Base-by-base conservation (phyloP, 176 grass and related monocot species). In the Oropetium thomaeum region DNA sequence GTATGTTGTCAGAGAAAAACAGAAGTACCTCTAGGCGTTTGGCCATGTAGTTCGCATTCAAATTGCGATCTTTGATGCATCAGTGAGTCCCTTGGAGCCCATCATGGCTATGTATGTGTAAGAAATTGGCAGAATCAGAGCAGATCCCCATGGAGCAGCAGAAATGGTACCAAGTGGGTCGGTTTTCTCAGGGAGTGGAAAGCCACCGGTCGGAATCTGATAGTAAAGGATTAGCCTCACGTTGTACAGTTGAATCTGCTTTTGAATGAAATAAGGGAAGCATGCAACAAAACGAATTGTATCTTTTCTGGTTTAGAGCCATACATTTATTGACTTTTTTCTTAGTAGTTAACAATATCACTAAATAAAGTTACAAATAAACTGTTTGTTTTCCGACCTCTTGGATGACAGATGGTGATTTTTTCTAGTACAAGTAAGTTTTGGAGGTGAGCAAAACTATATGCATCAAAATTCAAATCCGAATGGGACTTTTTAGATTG, bases 71-170 rank as follows among this genome's bases (percentile, higher is more conserved):
- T 99, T 99, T 69, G 96, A 99, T 77, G 96, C 96, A 22, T 99
- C 92, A 59, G 92, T 99, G n/a, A 99, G 83, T 44, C 96, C 96
- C 60, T 83, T 76, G 45, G 89, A 95, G 40, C 96, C 96, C 96
- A 99, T 99, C 96, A 99, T 96, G 49, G 96, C 96, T 73, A 99
- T 99, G 73, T 99, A 99, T 73, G 96, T 86, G 53, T 96, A 99
- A 7, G 96, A 99, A 75, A 99, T 99, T 63, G 96, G 89, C 62
- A 99, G 75, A 92, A 99, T 99, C 49, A 99, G 88, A 57, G 96
- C 96, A 84, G 96, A 99, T 74, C 96, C 96, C 96, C 96, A 99
- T 70, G 96, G 96, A 67, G 96, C 96, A 77, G 92, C 92, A 45
- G 96, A 77, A 69, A 99, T 99, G 48, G 96, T 92, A 76, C 96